Evolutionary conservation across 805 yeast genomes (phyloP), one percentile per base, ranked within the genome.

Genomic region (Hanseniaspora nectarophila): DNA sequence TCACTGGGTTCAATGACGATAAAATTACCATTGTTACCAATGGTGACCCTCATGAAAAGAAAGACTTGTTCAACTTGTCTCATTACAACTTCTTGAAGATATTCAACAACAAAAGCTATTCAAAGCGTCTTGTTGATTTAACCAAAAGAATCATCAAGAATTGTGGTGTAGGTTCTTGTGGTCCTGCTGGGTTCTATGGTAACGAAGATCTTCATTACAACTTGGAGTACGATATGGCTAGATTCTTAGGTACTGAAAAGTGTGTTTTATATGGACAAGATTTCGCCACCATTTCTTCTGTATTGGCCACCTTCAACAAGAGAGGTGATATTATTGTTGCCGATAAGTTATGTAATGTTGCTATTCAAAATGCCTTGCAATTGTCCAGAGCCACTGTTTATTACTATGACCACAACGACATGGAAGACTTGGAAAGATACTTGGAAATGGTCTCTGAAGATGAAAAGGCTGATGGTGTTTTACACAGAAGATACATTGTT

Each of bases 111-210:
- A 66, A 67, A 20, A 63, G 56, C 15, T 71, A 87, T 37, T 70
- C 70, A 49, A 65, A 71, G 20, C 74, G 71, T 12, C 23, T 50
- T 20, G 35, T 24, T n/a, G 29, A 15, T 9, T 31, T 45, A 7
- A 42, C 46, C 15, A 40, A n/a, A 15, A 52, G 28, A 15, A 87
- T 88, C 4, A 79, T 92, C 55, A 71, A 72, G 44, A 72, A 73
- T 54, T 79, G 83, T 54, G 98, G 98, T 63, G 97, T 92, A 48
- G 98, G 98, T 57, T 90, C 97, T 0, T 92, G 98, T 72, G 96
- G 97, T 38, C 97, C 98, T 5, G 95, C 97, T 40, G 95, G 95
- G 53, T 92, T 92, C 61, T 92, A 89, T 66, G 98, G 98, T 56
- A 84, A 88, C 55, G 95, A 88, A 67, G 95, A 88, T 63, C 87